Base-by-base conservation (phyloP, 371 early-diverging fungal genomes). In the Blakeslea trispora region DNA sequence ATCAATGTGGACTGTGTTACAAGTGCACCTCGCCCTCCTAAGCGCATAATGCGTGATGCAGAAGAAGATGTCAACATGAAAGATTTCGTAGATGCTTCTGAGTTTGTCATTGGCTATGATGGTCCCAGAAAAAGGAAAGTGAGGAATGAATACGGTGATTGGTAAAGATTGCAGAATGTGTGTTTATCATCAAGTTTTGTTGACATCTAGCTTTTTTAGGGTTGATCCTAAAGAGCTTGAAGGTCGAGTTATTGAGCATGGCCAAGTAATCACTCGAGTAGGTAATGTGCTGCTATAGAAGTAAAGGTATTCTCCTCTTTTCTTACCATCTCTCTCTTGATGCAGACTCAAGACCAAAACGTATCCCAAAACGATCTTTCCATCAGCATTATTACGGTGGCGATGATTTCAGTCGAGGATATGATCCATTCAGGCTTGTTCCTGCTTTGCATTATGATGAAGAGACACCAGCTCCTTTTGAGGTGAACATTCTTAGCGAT, bases 351-450 rank as follows among this genome's bases (percentile, higher is more conserved):
- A 61, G 68, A 42, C 71, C 79, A 15, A 78, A 74, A 55, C 67
- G 75, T 50, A 45, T 68, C 14, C 56, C 62, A 10, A 67, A 61
- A 60, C 61, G 62, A 46, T 35, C 34, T 24, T 32, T 24, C 15
- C 61, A 60, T 43, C 68, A 66, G 3, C 68, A 69, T 13, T 68
- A 71, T 57, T 64, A 68, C 28, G 65, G 68, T 28, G 71, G 69
- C 13, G 64, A 76, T 51, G 77, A 74, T n/a, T 75, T 71, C 47
- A 62, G 71, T 3, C 41, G 66, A 45, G 81, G 79, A 0, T 81
- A 82, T 52, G 89, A 88, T 63, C 89, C 89, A 5, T 90, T 90
- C 61, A 74, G 80, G 50, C 64, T 90, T 18, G 81, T 90, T 6
- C 84, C 86, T 1, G 64, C 83, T 14, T 70, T 73, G 17, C 68